Evolutionary conservation across 2,329 filamentous ascomycete genomes (phyloP).

Genomic region (Exophiala sideris): DNA sequence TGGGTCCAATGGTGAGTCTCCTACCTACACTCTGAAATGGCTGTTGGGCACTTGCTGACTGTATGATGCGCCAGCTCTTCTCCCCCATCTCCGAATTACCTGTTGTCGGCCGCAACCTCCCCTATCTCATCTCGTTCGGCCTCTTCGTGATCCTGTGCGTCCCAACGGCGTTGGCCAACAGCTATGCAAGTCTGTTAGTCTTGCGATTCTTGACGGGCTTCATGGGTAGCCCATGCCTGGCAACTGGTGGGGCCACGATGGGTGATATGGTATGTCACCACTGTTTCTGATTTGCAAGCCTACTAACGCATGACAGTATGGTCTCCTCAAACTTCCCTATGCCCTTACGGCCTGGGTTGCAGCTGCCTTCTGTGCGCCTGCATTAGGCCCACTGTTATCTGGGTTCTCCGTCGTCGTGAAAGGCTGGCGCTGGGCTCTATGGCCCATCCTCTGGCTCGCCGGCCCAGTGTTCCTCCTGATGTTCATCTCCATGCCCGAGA

Average conservation of each 20-base stretch:
- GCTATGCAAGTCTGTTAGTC: conserved; percentile 62
- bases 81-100: conserved; percentile 67
- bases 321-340: conserved; percentile 55
- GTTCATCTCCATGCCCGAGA: conserved; percentile 64
- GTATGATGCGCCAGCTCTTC: conserved; percentile 44
- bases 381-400: conserved; percentile 48
- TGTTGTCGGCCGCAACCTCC: conserved; percentile 62
- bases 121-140: conserved; percentile 66
- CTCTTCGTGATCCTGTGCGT: conserved; percentile 66
- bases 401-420: conserved; percentile 58
- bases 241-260: conserved; percentile 52
- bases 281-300: neutral
- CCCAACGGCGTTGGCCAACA: conserved; percentile 60
- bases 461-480: conserved; percentile 59
- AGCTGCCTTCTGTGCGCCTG: conserved; percentile 32
- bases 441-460: conserved; percentile 62
- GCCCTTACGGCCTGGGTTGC: conserved; percentile 59
- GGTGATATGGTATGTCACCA: conserved; percentile 35
- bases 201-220: conserved; percentile 64
- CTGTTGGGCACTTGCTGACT: neutral
- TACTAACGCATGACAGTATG: conserved; percentile 37
- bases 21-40: neutral
- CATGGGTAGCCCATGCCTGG: conserved; percentile 64
- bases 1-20: conserved; percentile 39
- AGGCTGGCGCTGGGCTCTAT: conserved; percentile 58